phyloP scores from a whole-genome alignment of 208 protist species.

The Leishmania lainsoni region DNA sequence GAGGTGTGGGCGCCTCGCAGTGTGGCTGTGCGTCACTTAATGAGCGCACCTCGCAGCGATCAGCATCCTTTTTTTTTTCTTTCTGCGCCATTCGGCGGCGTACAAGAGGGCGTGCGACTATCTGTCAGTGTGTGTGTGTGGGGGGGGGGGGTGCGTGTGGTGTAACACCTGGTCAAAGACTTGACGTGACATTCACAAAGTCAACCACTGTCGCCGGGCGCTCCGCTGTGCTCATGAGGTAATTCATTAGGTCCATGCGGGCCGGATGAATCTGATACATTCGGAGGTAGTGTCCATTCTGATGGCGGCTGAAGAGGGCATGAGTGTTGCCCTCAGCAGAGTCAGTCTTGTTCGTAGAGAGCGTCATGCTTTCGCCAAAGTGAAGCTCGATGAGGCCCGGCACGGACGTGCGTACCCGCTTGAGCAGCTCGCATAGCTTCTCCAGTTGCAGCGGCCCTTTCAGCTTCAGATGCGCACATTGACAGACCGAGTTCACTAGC shows the following conservation, averaged over 20 bases:
- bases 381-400: slow-evolving; percentile 69
- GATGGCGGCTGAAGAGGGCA: slow-evolving; percentile 51
- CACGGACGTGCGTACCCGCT: slow-evolving; percentile 27
- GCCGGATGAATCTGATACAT: slow-evolving; percentile 46
- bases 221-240: slow-evolving; percentile 32
- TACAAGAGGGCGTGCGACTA: neutral
- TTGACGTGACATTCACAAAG: slow-evolving; percentile 51
- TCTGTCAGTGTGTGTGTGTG: neutral
- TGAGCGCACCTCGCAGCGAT: neutral
- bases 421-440: slow-evolving; percentile 36
- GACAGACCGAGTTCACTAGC: slow-evolving; percentile 39
- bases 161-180: slow-evolving; percentile 26
- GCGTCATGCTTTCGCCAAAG: slow-evolving; percentile 50
- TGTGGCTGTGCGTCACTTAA: neutral
- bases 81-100: neutral
- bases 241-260: slow-evolving; percentile 35
- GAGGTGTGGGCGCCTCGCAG: neutral
- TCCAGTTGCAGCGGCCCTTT: slow-evolving; percentile 32
- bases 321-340: slow-evolving; percentile 45
- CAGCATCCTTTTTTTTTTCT: neutral
- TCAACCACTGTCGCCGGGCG: slow-evolving; percentile 44
- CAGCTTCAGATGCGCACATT: slow-evolving; percentile 46
- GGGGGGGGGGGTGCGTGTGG: no score
- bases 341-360: slow-evolving; percentile 41
- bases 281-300: slow-evolving; percentile 38